Base-by-base conservation (phyloP, 768 basidiomycete species). In the Podaxis carcinomalis region DNA sequence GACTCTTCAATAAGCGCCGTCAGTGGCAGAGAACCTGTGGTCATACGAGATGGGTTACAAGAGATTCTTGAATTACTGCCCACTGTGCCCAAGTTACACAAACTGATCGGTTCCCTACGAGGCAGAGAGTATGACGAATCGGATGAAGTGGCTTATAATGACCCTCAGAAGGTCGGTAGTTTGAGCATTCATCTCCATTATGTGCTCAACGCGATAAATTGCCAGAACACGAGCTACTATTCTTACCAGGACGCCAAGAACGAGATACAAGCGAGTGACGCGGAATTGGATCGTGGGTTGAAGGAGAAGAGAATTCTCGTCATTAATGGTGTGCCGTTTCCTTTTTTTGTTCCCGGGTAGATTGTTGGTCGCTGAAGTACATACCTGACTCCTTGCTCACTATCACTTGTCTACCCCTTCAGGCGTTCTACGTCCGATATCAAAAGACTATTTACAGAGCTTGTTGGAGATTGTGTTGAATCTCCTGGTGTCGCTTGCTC, bases 11-110 rank as follows among this genome's bases (percentile, higher is more conserved):
- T 71, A 28, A 67, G 70, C 5, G 69, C 68, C n/a, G 65, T 70
- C 1, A 49, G 56, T 37, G 51, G 39, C 14, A 69, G 74, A 19
- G 77, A 82, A 49, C 73, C 75, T 1, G 77, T 92, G 9, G 82
- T 89, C 56, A 88, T 97, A 55, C 84, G 88, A 55, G 92, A 94
- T 65, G 87, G 89, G 65, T 75, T 94, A 35, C 88, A 86, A 66
- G 89, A 97, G 66, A 80, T 98, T 51, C 73, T 98, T 52, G 97
- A 99, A 72, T 77, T 93, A 19, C 79, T 84, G 0, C 89, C 89
- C 0, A 73, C 80, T n/a, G 84, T 95, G 0, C 92, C 96, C 7
- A 88, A 83, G 66, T 69, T 95, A 19, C 83, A 93, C 57, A 84
- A 85, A 63, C 74, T 98, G 19, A 73, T 76, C 1, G 72, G 73